Base-by-base conservation (phyloP, 2,329 filamentous ascomycete species). In the Phyllosticta citrichinensis region DNA sequence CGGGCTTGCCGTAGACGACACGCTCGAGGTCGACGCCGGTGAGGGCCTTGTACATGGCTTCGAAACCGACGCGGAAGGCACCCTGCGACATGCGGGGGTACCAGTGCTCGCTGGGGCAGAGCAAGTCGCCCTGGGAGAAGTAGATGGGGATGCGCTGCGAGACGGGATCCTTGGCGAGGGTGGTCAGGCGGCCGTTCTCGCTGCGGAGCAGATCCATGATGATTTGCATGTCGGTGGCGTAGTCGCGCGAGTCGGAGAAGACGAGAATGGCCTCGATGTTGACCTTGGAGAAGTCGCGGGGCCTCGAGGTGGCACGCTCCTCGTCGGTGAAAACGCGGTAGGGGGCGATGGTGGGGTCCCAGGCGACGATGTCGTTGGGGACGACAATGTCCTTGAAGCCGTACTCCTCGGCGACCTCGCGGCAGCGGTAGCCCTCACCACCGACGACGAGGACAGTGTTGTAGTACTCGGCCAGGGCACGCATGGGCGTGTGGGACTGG, bases 401-500 rank as follows among this genome's bases (percentile, higher is more conserved):
- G 71, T 89, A 89, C 68, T 82, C 77, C 76, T 89, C 84, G 30
- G 87, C 87, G 2, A 88, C 86, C 67, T 87, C 85, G 57, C 87
- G 85, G 76, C 87, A 88, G 71, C 84, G 84, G 77, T 87, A 89
- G 62, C 86, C 87, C 71, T 90, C 87, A 68, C 87, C 87, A 72
- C 87, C 87, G 50, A 89, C 84, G 3, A 90, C 87, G 3, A 91
- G 80, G 40, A 91, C 87, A 2, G 87, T 89, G 67, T 84, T 81
- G 79, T 89, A 90, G 80, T 90, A 90, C 73, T 89, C 86, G 22
- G 87, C 77, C 67, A 90, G 75, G 54, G 87, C 87, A 62, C 86
- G 85, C 87, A 90, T 90, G 66, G 87, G 87, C 3, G 86, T 89
- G 79, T 89, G 87, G 1, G 84, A 87, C 74, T 89, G 87, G 70